A percentile compares a stretch with the other conserved stretches of the same genome.
Conservation (phyloP, 805 yeast species). For the Schizosaccharomyces cryophilus region DNA sequence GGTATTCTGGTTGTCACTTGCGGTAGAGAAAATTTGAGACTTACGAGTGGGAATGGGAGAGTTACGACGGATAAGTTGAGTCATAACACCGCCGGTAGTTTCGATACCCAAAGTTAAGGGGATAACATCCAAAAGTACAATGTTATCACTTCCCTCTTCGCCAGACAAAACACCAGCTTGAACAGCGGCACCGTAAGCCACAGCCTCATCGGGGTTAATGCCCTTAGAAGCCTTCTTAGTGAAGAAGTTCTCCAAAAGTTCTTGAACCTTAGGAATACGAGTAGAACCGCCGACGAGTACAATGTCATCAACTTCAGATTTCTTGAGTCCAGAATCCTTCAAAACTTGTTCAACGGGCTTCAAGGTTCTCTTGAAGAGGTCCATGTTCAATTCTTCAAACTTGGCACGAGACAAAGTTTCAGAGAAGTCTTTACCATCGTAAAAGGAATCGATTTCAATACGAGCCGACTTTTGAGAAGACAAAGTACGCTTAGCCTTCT, state of each 20-base stretch:
- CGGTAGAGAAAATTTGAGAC: slow-evolving; percentile 88
- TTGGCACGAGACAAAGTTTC: slow-evolving; percentile 93
- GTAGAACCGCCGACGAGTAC: slow-evolving; percentile 98
- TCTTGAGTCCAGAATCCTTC: slow-evolving; percentile 74
- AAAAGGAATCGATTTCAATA: slow-evolving; percentile 85
- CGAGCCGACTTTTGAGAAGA: slow-evolving; percentile 90
- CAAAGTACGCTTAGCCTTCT: slow-evolving; percentile 90
- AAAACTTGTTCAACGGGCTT: slow-evolving; percentile 91
- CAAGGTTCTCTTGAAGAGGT: slow-evolving; percentile 76
- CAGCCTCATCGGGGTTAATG: slow-evolving; percentile 98
- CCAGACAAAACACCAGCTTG: slow-evolving; percentile 96
- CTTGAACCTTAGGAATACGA: slow-evolving; percentile 95
- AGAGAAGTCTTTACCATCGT: slow-evolving; percentile 83
- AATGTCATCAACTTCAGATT: slow-evolving; percentile 74
- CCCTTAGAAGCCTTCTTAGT: slow-evolving; percentile 95
- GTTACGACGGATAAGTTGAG: slow-evolving; percentile 94
- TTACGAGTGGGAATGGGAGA: slow-evolving; percentile 93
- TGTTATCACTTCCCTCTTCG: slow-evolving; percentile 78
- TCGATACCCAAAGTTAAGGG: slow-evolving; percentile 94
- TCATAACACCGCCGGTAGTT: slow-evolving; percentile 98
- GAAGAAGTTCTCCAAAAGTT: slow-evolving; percentile 69
- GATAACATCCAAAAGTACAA: slow-evolving; percentile 84
- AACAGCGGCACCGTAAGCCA: slow-evolving; percentile 97
- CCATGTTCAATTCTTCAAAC: slow-evolving; percentile 87
- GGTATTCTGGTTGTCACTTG: slow-evolving; percentile 96